Evolutionary conservation across 768 basidiomycete genomes (phyloP).

Genomic region (Mycena capillaripes): DNA sequence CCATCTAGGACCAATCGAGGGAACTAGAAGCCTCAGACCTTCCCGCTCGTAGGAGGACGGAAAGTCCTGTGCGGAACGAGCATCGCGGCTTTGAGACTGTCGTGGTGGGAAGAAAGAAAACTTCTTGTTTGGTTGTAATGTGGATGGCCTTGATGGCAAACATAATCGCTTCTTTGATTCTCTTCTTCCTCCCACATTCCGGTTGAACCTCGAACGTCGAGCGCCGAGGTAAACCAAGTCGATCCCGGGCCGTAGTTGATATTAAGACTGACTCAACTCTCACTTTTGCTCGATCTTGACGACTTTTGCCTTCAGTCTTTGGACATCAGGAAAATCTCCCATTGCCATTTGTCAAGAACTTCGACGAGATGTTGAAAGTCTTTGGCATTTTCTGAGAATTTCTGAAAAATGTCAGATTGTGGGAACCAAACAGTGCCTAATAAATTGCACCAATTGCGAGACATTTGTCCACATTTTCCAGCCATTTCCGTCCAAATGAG

Average conservation of each 20-base stretch:
- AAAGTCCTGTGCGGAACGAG: constrained; percentile 5
- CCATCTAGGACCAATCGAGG: background rate
- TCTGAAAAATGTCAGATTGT: background rate
- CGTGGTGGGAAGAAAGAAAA: background rate
- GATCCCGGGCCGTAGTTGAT: too few species aligned
- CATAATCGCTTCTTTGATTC: too few species aligned
- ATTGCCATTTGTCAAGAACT: background rate
- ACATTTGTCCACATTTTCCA: background rate
- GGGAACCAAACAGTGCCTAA: background rate
- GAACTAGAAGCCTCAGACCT: constrained; percentile 8
- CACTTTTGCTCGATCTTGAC: too few species aligned
- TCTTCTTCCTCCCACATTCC: too few species aligned
- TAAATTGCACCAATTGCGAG: background rate
- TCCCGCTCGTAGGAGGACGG: background rate
- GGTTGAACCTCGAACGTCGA: too few species aligned
- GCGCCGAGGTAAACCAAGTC: too few species aligned
- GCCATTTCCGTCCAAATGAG: background rate
- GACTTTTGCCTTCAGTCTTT: too few species aligned
- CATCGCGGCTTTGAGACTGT: constrained; percentile 5
- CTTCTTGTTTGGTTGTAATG: background rate
- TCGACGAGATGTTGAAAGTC: background rate
- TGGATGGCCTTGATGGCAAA: too few species aligned
- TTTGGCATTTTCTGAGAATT: background rate
- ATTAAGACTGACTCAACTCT: too few species aligned
- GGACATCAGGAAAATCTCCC: constrained; percentile 11